Evolutionary conservation across 176 grass and related monocot species (phyloP), one percentile per base, ranked within the genome.

Genomic region (Eragrostis curvula): DNA sequence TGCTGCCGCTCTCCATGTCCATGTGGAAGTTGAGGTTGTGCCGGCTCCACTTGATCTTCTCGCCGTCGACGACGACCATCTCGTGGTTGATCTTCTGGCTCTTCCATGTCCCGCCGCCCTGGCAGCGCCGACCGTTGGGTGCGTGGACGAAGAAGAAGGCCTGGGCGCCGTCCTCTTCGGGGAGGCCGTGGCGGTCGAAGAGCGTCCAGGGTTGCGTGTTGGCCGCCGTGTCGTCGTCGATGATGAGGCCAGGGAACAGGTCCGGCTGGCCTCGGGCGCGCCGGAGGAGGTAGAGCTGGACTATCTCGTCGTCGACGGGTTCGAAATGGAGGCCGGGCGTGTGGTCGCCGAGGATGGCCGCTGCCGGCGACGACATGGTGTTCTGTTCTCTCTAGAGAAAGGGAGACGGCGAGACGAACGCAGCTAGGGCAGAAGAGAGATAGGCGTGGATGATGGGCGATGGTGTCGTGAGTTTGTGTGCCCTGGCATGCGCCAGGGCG

Each of bases 121-220:
- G 32, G 32, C 32, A 36, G 2, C 32, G 32, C 32, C 32, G 4
- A 36, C 32, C 32, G 32, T 36, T 36, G 32, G 32, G 32, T 36
- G 32, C 32, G n/a, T n/a, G 67, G 13, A 47, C 59, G 28, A 57
- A 2, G 68, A 80, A 80, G 68, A 55, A 80, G 24, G 68, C 84
- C 2, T 25, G 18, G 5, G 39, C 25, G 17, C 11, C 68, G 32
- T 36, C 32, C 2, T 36, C 3, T 8, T 18, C 2, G n/a, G 5
- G 16, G 1, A 4, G 58, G 18, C 17, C 45, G 23, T 65, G 39
- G 12, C 56, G 46, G 6, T 25, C 12, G 55, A 85, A 61, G 23
- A 85, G 84, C 11, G 43, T 9, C 75, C 56, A 85, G 1, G 84
- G 84, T 2, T 32, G 53, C 43, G 29, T 3, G 51, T 74, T 63